Percentiles rank a stretch among this genome's conserved stretches.
Evolutionary conservation across 2,329 filamentous ascomycete species (phyloP).

Genomic region (Alternaria panax): DNA sequence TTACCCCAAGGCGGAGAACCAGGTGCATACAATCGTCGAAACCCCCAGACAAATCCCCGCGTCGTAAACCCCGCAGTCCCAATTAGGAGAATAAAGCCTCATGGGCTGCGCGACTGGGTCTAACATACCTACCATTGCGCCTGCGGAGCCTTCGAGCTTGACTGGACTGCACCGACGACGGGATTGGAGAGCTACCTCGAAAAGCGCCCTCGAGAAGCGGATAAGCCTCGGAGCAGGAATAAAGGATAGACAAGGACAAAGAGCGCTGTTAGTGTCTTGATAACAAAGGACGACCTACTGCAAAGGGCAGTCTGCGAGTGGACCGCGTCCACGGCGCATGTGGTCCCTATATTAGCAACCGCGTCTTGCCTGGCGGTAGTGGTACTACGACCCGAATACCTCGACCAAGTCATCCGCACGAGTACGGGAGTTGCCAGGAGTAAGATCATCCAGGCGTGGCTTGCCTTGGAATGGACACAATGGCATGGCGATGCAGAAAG

Average conservation of each 20-base stretch:
- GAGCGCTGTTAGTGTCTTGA: too few species aligned
- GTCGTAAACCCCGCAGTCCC: neutral
- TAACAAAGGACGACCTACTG: neutral
- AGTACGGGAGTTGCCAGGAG: neutral
- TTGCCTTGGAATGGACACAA: too few species aligned
- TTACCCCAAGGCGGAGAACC: neutral
- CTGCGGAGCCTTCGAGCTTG: neutral
- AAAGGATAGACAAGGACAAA: neutral
- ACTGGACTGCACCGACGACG: neutral
- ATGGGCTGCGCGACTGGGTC: neutral
- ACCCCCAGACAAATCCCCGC: neutral
- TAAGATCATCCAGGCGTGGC: neutral
- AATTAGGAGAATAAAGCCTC: neutral
- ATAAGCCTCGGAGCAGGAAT: neutral
- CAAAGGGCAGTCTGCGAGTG: too few species aligned
- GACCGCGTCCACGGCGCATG: neutral
- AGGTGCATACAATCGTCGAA: neutral
- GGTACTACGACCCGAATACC: neutral
- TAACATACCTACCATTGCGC: neutral
- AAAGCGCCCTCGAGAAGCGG: neutral
- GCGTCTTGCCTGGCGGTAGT: neutral
- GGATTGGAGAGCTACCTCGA: neutral
- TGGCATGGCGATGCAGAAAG: neutral
- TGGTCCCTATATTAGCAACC: neutral
- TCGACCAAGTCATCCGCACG: neutral